These are phyloP conservation scores for Aspergillus sp. DNA, from an alignment of 2,329 filamentous ascomycete species.

Conservation along the genomic window DNA sequence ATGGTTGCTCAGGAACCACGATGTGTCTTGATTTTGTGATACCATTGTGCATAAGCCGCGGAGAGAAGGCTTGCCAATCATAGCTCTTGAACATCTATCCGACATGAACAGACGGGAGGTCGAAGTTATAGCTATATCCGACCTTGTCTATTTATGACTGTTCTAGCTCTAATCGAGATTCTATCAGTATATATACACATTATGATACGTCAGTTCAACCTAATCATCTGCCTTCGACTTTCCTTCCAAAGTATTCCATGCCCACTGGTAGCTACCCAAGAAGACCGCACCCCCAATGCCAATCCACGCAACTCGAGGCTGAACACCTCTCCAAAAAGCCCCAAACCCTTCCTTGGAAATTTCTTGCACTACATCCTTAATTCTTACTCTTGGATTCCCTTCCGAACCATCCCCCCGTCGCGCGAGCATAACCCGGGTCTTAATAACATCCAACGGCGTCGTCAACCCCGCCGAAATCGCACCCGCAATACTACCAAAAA, in stretches of 20 bases:
- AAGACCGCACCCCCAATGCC: conserved; percentile 93
- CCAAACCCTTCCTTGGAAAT: conserved; percentile 58
- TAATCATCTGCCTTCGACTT: conserved; percentile 40
- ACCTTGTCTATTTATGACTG: not conserved
- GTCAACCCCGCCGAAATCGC: conserved; percentile 84
- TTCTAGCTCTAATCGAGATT: conserved; percentile 1
- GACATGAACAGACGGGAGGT: no score
- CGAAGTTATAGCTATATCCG: not conserved
- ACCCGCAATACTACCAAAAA: conserved; percentile 81
- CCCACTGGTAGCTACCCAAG: conserved; percentile 88
- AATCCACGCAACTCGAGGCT: conserved; percentile 90
- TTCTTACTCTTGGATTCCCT: conserved; percentile 28
- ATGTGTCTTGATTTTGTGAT: not conserved
- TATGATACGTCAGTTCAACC: conserved; percentile 3
- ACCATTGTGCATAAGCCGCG: not conserved
- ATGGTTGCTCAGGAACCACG: conserved; percentile 28
- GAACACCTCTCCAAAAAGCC: conserved; percentile 56
- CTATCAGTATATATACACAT: conserved; percentile 18
- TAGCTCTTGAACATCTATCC: not conserved
- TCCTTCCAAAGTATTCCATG: conserved; percentile 69
- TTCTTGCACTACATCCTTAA: conserved; percentile 56
- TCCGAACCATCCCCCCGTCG: conserved; percentile 61
- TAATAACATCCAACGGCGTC: conserved; percentile 92
- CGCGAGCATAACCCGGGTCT: conserved; percentile 94
- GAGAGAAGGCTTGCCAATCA: not conserved